Conservation (phyloP, 2,329 filamentous ascomycete species). For the Cercospora zeae-maydis region DNA sequence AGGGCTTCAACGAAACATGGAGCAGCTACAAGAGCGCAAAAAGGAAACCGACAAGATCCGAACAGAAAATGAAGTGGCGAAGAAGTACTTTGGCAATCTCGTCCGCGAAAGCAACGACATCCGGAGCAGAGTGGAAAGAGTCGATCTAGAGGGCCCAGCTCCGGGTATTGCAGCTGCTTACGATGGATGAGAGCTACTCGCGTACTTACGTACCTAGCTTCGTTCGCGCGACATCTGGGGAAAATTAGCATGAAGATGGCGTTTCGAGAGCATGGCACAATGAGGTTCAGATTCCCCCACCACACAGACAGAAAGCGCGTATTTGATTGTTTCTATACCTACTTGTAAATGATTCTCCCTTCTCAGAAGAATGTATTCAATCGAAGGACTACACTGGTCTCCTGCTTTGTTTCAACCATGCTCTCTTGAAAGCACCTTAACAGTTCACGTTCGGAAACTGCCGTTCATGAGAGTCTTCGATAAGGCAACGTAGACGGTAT, state of each 20-base stretch:
- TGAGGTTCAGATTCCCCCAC: not conserved
- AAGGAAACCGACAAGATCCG: conserved; percentile 80
- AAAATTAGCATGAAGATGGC: not conserved
- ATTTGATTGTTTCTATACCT: not conserved
- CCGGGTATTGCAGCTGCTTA: conserved; percentile 42
- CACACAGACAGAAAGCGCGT: not conserved
- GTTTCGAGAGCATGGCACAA: not conserved
- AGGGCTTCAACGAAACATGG: conserved; percentile 76
- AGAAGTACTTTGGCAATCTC: conserved; percentile 86
- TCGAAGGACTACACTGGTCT: too few relatives aligned
- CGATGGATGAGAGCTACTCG: conserved; percentile 21
- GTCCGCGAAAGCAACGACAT: conserved; percentile 59
- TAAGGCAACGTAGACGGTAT: too few relatives aligned
- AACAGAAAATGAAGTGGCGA: conserved; percentile 77
- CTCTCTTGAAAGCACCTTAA: too few relatives aligned
- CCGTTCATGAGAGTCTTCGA: too few relatives aligned
- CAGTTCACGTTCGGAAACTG: too few relatives aligned
- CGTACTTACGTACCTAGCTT: not conserved
- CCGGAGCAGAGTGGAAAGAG: conserved; percentile 47
- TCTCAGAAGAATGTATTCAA: not conserved
- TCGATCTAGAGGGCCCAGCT: conserved; percentile 52
- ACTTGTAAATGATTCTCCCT: not conserved
- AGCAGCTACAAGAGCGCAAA: conserved; percentile 72
- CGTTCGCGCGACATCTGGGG: not conserved
- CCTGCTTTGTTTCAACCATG: too few relatives aligned